Conservation (phyloP, 2,329 filamentous ascomycete species). For the Dactylellina cionopaga region DNA sequence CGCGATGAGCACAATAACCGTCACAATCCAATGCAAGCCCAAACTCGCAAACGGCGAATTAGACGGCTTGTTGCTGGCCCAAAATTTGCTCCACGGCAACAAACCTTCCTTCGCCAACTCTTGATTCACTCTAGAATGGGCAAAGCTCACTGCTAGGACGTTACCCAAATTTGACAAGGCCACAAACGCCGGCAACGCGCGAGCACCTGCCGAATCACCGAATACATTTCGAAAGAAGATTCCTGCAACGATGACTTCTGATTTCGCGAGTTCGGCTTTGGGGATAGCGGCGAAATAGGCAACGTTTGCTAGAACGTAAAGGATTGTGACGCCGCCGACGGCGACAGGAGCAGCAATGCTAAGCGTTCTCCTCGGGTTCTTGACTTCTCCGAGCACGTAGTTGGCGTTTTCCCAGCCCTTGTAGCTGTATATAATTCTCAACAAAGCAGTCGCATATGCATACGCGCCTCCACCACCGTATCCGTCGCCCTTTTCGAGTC, state of each 20-base stretch:
- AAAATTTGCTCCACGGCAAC: constrained; percentile 73
- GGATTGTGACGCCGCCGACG: constrained; percentile 68
- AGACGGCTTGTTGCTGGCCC: constrained; percentile 75
- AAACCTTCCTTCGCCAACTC: constrained; percentile 77
- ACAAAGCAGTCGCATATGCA: constrained; percentile 68
- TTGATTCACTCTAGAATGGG: constrained; percentile 64
- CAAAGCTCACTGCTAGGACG: constrained; percentile 70
- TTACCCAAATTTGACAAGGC: constrained; percentile 72
- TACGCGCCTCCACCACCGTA: constrained; percentile 65
- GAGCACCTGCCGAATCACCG: constrained; percentile 66
- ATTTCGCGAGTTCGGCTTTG: constrained; percentile 68
- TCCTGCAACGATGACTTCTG: constrained; percentile 70
- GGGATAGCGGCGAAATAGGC: constrained; percentile 73
- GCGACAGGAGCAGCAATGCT: constrained; percentile 69
- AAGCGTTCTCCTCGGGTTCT: constrained; percentile 67
- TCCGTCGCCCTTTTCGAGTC: constrained; percentile 61
- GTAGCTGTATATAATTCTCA: constrained; percentile 71
- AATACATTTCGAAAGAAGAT: constrained; percentile 72
- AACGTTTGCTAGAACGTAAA: constrained; percentile 73
- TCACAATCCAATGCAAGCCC: constrained; percentile 74
- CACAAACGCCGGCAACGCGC: constrained; percentile 68
- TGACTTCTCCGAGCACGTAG: constrained; percentile 70
- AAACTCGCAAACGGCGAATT: constrained; percentile 71
- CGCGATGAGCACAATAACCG: constrained; percentile 72
- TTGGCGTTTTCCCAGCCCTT: constrained; percentile 74